Base-by-base conservation (phyloP, 495 filamentous ascomycete species). In the Penicillium roqueforti region DNA sequence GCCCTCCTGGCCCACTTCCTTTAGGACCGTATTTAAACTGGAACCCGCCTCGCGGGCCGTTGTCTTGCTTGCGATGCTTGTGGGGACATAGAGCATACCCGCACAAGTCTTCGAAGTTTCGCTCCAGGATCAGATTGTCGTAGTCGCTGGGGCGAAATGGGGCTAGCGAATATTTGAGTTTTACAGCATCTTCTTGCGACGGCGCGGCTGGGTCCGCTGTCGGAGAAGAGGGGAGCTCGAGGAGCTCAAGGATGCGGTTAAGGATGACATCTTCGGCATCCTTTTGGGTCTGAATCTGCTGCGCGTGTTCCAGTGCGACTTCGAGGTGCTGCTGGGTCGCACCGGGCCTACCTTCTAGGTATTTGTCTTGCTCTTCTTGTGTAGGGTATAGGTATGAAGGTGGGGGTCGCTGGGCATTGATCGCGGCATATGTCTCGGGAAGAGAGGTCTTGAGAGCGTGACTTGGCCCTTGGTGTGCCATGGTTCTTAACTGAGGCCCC, bases 141-240 rank as follows among this genome's bases (percentile, higher is more conserved):
- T 92, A 96, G 69, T 98, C 92, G 16, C 76, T 68, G 1, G 91
- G 89, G 55, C 88, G 86, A 72, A 97, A 97, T n/a, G 78, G 75
- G 0, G 69, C 57, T 18, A 97, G 58, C 1, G 80, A 73, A 0
- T 68, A 44, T 53, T 84, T 84, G 70, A 97, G 78, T 6, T 59
- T 54, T 0, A 59, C 52, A 6, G 70, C 76, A 63, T 95, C 88
- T 40, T 68, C 47, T 3, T 76, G 55, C 3, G 80, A 76, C 1
- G 87, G 88, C 36, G 75, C 65, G 25, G 80, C 72, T 4, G 88
- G 80, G 63, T 83, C 73, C 53, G 80, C 74, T 14, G 70, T 62
- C 2, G 76, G 55, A 9, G 66, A 61, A 2, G 78, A 73, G 9
- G 84, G 82, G 41, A 83, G 77, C 40, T 85, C 80, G 36, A 85